Evolutionary conservation across 2,329 filamentous ascomycete species (phyloP), one percentile per base, ranked within the genome.

Genomic region (Colletotrichum sojae): DNA sequence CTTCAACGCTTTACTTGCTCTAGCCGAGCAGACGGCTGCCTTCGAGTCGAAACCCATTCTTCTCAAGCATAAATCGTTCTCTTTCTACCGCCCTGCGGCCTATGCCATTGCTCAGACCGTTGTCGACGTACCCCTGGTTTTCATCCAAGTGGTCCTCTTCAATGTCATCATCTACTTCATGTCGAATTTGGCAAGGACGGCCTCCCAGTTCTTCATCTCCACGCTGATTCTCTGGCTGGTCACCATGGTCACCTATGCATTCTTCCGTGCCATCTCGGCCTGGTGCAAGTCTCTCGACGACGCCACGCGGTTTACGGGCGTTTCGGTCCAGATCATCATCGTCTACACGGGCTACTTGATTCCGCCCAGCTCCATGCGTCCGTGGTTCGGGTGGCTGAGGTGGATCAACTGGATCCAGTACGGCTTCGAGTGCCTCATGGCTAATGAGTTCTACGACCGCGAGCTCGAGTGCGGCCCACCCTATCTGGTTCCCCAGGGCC

Each of bases 51-150:
- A 90, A 52, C 90, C 90, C 0, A 91, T 93, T 64, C 78, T 93
- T 46, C 79, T 91, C 61, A 92, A 92, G 76, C 91, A 93, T 78
- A 92, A 92, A 75, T 89, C 85, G 25, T 92, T 92, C 71, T 89
- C 89, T 0, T 92, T 92, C 76, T 92, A 92, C 71, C 87, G 86
- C 4, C 89, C 89, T 2, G 82, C 87, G 0, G 88, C 89, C 18
- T 89, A 86, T 69, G 88, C 88, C 8, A 61, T 79, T 6, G 77
- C 76, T 2, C 76, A 78, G 54, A 77, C 74, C 2, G 52, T 75
- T 4, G 74, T 77, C 10, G 77, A 91, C 73, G 76, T 89, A 1
- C 88, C 89, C 0, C 77, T 90, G 9, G 84, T 89, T 0, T 78
- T 89, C 18, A 77, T 90, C 10, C 88, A 90, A 72, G 86, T 90